Evolutionary conservation across 495 filamentous ascomycete species (phyloP).

Genomic region (Mytilinidion resinicola): DNA sequence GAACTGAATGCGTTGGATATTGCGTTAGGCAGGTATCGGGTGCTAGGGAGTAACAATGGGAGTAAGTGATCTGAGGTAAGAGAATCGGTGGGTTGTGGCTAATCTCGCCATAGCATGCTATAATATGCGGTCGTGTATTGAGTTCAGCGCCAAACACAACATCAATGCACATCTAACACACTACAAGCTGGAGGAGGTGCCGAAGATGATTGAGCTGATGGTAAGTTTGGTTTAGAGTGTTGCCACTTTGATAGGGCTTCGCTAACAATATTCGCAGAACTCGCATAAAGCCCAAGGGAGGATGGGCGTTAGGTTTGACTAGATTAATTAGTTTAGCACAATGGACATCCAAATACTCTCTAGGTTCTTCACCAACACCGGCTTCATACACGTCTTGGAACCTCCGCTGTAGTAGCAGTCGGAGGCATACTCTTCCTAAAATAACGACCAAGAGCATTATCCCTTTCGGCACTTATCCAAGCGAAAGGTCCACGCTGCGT

Average conservation of each 20-base stretch:
- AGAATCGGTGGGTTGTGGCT: too few relatives aligned
- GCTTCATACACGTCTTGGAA: too few relatives aligned
- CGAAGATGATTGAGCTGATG: conserved; percentile 32
- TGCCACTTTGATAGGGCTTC: conserved; percentile 27
- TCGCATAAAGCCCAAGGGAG: not conserved
- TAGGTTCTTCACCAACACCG: too few relatives aligned
- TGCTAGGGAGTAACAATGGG: conserved; percentile 28
- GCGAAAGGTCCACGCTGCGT: too few relatives aligned
- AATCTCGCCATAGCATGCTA: conserved; percentile 16
- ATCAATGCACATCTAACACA: conserved; percentile 28
- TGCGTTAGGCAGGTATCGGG: conserved; percentile 16
- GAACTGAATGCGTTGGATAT: conserved; percentile 27
- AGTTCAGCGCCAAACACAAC: conserved; percentile 29
- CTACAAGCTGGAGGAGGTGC: conserved; percentile 27
- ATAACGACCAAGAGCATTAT: too few relatives aligned
- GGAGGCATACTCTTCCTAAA: too few relatives aligned
- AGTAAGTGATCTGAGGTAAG: conserved; percentile 2
- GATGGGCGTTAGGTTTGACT: conserved; percentile 1
- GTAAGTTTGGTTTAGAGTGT: conserved; percentile 8
- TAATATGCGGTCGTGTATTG: conserved; percentile 26
- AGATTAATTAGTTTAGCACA: too few relatives aligned
- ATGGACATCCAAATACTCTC: too few relatives aligned
- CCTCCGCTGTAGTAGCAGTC: too few relatives aligned
- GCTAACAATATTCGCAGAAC: not conserved
- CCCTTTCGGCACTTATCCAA: too few relatives aligned